A percentile compares a stretch with the other conserved stretches of the same genome.
Evolutionary conservation across 345 rosid species (phyloP).

Genomic region (Acer yangbiense): DNA sequence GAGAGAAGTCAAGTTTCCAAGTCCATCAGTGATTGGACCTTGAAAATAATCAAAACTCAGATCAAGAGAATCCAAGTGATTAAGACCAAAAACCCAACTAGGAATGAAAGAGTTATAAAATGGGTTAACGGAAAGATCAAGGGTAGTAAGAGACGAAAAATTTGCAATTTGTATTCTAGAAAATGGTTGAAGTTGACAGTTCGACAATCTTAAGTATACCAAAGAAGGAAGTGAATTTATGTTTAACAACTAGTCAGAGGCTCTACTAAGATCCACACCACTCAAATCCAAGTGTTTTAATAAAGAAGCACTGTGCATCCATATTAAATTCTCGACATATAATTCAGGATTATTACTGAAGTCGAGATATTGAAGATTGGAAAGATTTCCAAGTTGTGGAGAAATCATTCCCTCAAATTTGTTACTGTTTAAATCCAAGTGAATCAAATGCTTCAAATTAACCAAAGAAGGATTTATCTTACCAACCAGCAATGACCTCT

Average conservation of each 20-base stretch:
- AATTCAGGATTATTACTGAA: neutral
- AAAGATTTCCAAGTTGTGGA: constrained; percentile 30
- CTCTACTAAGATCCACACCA: neutral
- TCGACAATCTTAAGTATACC: neutral
- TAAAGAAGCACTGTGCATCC: constrained; percentile 14
- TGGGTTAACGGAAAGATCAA: no score
- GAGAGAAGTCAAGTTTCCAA: no score
- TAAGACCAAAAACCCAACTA: no score
- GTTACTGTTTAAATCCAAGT: constrained; percentile 22
- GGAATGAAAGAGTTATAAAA: no score
- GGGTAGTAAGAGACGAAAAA: no score
- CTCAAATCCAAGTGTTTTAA: neutral
- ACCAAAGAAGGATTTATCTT: constrained; percentile 25
- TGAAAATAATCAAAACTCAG: no score
- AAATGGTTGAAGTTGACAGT: neutral
- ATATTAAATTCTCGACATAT: constrained; percentile 20
- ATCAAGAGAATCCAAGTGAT: no score
- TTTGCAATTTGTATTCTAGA: neutral
- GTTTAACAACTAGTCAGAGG: neutral
- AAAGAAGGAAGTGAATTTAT: constrained; percentile 22
- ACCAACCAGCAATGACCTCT: constrained; percentile 22
- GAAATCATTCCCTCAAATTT: constrained; percentile 29
- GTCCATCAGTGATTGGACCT: no score
- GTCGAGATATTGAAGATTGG: constrained; percentile 24
- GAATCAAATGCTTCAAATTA: constrained; percentile 22